Evolutionary conservation across 2,329 filamentous ascomycete genomes (phyloP).

Genomic region (Pyrenochaeta sp.): DNA sequence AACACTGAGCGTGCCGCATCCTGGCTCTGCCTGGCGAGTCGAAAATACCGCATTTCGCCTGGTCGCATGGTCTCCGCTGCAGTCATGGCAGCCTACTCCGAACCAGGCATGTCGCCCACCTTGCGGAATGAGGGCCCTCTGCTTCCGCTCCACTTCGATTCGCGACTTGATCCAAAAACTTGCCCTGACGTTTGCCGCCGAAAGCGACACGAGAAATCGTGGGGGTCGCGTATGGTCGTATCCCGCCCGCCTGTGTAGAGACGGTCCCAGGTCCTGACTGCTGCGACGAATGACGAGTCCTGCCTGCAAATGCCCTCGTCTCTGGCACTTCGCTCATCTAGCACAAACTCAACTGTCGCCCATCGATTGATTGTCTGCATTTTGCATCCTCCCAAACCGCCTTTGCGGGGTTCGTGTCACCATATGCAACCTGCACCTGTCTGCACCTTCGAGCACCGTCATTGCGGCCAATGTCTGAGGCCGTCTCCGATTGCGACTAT

Average conservation of each 20-base stretch:
- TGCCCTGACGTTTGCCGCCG: slow-evolving; percentile 19
- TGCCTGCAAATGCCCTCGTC: slow-evolving; percentile 3
- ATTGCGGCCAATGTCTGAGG: slow-evolving; percentile 1
- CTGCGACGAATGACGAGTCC: neutral
- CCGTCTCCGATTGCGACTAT: slow-evolving; percentile 7
- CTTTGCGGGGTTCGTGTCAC: slow-evolving; percentile 17
- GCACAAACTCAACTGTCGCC: neutral
- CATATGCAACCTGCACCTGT: slow-evolving; percentile 12
- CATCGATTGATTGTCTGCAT: slow-evolving; percentile 1
- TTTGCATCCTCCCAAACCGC: neutral
- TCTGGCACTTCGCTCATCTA: neutral
- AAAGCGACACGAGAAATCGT: slow-evolving; percentile 18
- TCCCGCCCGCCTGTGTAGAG: too few species aligned
- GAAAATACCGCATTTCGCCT: slow-evolving; percentile 30
- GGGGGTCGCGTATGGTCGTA: slow-evolving; percentile 16
- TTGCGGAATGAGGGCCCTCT: slow-evolving; percentile 2
- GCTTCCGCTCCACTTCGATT: slow-evolving; percentile 9
- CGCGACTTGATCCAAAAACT: slow-evolving; percentile 13
- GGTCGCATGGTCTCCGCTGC: slow-evolving; percentile 10
- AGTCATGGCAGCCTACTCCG: slow-evolving; percentile 12
- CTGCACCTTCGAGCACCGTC: slow-evolving; percentile 8
- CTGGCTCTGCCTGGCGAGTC: slow-evolving; percentile 6
- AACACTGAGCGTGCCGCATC: slow-evolving; percentile 10
- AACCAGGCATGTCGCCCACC: slow-evolving; percentile 8
- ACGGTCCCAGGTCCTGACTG: too few species aligned